A percentile compares a stretch with the other conserved stretches of the same genome.
Evolutionary conservation across 2,329 filamentous ascomycete genomes (phyloP).

Genomic region (Xylaria arbuscula): DNA sequence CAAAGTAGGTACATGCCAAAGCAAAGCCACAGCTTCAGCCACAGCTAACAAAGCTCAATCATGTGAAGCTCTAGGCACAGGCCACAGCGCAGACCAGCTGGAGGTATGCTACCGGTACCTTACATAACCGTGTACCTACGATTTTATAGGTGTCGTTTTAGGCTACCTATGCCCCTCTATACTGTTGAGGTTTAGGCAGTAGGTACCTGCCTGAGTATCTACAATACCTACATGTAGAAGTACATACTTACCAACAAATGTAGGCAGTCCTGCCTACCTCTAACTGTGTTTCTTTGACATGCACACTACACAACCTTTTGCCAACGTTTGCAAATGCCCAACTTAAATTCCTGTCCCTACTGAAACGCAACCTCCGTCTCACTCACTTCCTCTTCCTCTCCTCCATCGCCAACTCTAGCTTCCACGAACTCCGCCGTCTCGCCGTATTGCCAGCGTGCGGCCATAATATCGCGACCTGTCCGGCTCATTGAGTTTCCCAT

Average conservation of each 20-base stretch:
- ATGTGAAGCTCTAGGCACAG: no score
- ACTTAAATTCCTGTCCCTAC: neutral
- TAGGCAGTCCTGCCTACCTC: slow-evolving; percentile 10
- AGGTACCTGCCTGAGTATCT: neutral
- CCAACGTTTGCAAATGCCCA: neutral
- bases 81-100: slow-evolving; percentile 3
- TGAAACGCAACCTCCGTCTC: slow-evolving; percentile 4
- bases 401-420: slow-evolving; percentile 10
- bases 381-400: neutral
- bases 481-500: slow-evolving; percentile 2
- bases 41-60: no score
- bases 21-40: slow-evolving; percentile 21
- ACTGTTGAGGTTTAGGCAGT: neutral
- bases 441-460: neutral
- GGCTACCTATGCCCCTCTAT: neutral
- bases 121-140: no score
- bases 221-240: neutral
- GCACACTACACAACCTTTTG: neutral
- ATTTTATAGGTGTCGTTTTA: neutral
- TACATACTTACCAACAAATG: neutral
- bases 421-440: slow-evolving; percentile 4
- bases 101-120: no score
- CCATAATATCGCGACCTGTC: neutral
- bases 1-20: neutral
- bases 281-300: neutral